Evolutionary conservation across 2,329 filamentous ascomycete species (phyloP), one percentile per base, ranked within the genome.

Genomic region (Aspergillus oerlinghausenensis): DNA sequence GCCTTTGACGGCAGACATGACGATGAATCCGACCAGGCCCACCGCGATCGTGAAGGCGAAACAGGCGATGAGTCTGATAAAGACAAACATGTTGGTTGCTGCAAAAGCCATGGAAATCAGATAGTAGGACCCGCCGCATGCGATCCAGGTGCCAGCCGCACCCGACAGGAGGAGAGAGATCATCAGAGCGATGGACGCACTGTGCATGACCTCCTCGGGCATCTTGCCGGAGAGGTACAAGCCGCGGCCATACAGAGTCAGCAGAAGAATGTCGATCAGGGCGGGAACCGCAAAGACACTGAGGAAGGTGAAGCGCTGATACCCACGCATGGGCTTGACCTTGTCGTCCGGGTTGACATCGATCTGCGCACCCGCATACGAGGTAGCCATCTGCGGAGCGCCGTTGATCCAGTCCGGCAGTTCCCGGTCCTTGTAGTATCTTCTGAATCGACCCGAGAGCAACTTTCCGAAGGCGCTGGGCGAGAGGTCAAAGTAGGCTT

Each of bases 241-340:
- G 8, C 84, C 84, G 53, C 84, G 79, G 1, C 84, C 84, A 26
- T 82, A 77, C 21, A 83, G 81, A 1, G 82, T 84, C 21, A 87
- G 72, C 7, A 87, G 70, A 9, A 84, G 50, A 40, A 87, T 84
- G 65, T 87, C 84, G 43, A 87, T 76, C 51, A 87, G 75, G 25
- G 84, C 84, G 0, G 84, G 84, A 47, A 87, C 78, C 9, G 83
- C 84, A 61, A 87, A 87, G 32, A 86, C 82, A 59, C 81, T 81
- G 25, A 86, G 71, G 60, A 84, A 84, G 0, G 82, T 82, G 57
- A 84, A 82, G 62, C 79, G 62, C 63, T 80, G 71, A 68, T 79
- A 80, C 19, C 71, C 71, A 21, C 77, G 78, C 67, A 81, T 73
- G 9, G 72, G 61, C 11, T 75, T 75, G 6, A 70, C 60, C 54